These are phyloP conservation scores for Wilhelminamyces savonicus DNA, from an alignment of 805 yeast genomes.

Conservation along the genomic window DNA sequence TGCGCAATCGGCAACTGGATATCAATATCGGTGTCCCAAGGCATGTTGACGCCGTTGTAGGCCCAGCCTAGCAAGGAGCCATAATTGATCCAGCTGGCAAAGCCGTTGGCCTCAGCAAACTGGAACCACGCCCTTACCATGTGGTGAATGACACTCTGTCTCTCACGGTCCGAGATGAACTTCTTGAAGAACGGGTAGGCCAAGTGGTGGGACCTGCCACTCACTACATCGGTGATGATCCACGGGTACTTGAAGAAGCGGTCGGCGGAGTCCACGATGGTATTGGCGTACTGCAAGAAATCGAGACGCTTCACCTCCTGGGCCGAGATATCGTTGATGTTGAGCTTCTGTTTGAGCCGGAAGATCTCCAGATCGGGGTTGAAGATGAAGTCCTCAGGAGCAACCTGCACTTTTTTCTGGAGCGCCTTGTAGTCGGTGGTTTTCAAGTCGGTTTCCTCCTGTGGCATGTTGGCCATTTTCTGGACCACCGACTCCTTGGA, in stretches of 20 bases:
- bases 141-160: slow-evolving; percentile 31
- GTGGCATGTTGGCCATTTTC: slow-evolving; percentile 1
- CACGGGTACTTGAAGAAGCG: slow-evolving; percentile 35
- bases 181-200: slow-evolving; percentile 33
- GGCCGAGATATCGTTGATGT: slow-evolving; percentile 5
- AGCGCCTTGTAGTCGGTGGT: slow-evolving; percentile 4
- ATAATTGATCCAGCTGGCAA: slow-evolving; percentile 22
- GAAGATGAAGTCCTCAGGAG: slow-evolving; percentile 22
- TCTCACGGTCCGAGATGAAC: slow-evolving; percentile 26
- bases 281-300: slow-evolving; percentile 22
- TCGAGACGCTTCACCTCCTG: slow-evolving; percentile 18
- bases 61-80: slow-evolving; percentile 19
- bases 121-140: slow-evolving; percentile 32
- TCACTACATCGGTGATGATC: slow-evolving; percentile 28
- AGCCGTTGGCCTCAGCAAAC: slow-evolving; percentile 24
- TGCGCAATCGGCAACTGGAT: slow-evolving; percentile 11
- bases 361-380: slow-evolving; percentile 22
- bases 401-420: slow-evolving; percentile 9
- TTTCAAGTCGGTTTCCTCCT: neutral
- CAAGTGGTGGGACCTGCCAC: slow-evolving; percentile 24
- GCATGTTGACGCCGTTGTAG: slow-evolving; percentile 13
- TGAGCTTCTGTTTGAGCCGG: slow-evolving; percentile 13
- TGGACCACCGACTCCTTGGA: slow-evolving; percentile 3
- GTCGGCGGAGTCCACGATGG: slow-evolving; percentile 16
- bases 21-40: slow-evolving; percentile 14